Base-by-base conservation (phyloP, 139 green algal species). In the Micractinium sp. region DNA sequence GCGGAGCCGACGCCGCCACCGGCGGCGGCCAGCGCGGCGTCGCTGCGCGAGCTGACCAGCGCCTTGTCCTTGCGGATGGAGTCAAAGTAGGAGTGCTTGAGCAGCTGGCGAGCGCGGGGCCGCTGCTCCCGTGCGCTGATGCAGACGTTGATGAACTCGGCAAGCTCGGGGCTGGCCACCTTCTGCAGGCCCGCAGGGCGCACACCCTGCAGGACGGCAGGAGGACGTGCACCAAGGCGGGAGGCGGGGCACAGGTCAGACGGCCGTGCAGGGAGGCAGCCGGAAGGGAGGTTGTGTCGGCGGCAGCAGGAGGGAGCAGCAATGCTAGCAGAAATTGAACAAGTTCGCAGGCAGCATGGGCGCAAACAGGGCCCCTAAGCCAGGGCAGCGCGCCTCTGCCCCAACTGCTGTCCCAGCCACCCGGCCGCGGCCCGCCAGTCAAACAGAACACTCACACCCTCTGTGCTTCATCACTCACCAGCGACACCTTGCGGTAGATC, bases 401-500 rank as follows among this genome's bases (percentile, higher is more conserved):
- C 39, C 7, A 66, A 33, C 38, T 66, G 76, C 23, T 23, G 27
- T 9, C 47, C 9, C 9, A 9, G 47, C 47, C 47, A 56, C 5
- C 47, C 47, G 9, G 47, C 47, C 47, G 9, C 47, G 9, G 47
- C 47, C 47, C 7, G 47, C 47, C 7, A 56, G 5, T 56, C 47
- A n/a, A n/a, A n/a, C 47, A 16, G 5, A 16, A 16, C 47, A 13
- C 73, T 0, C n/a, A 39, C n/a, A 13, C n/a, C 9, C 13, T 23
- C 73, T 41, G 36, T 31, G 5, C 29, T 29, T 53, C 0, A 13
- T 53, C 31, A 19, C 94, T 35, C 85, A 97, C 95, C 93, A 95
- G 90, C 20, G 95, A 97, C 66, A 99, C 98, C 88, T 99, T 99
- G 89, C 98, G 98, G 94, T 98, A 99, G 85, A 99, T 99, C 95